A percentile compares a stretch with the other conserved stretches of the same genome.
Evolutionary conservation across 495 filamentous ascomycete species (phyloP).

Genomic region (Halenospora varia): DNA sequence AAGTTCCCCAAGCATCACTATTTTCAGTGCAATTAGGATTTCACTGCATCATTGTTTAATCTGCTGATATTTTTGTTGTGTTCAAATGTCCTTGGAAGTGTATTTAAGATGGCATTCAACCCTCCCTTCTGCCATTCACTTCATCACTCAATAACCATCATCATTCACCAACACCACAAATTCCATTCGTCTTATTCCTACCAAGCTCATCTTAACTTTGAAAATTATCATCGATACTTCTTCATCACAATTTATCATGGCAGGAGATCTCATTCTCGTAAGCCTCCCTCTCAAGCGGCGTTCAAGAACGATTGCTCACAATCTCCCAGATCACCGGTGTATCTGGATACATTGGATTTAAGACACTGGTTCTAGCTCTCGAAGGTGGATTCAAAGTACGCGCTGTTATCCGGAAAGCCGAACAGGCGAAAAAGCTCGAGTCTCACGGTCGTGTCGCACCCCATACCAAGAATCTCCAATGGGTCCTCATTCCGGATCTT

Average conservation of each 20-base stretch:
- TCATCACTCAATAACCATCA: slow-evolving; percentile 6
- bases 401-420: slow-evolving; percentile 39
- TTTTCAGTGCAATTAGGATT: slow-evolving; percentile 1
- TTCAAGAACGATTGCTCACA: slow-evolving; percentile 8
- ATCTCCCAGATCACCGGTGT: slow-evolving; percentile 29
- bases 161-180: slow-evolving; percentile 1
- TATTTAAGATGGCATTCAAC: slow-evolving; percentile 13
- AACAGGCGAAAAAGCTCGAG: slow-evolving; percentile 24
- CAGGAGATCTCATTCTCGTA: slow-evolving; percentile 22
- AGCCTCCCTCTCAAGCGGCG: slow-evolving; percentile 1
- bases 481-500: slow-evolving; percentile 14
- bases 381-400: slow-evolving; percentile 36
- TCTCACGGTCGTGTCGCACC: slow-evolving; percentile 12
- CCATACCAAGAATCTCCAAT: slow-evolving; percentile 11
- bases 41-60: slow-evolving; percentile 14
- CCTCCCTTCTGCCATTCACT: slow-evolving; percentile 4
- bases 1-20: slow-evolving; percentile 3
- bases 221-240: slow-evolving; percentile 6
- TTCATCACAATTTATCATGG: slow-evolving; percentile 12
- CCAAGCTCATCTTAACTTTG: slow-evolving; percentile 7
- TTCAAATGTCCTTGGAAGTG: slow-evolving; percentile 9
- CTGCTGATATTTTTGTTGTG: slow-evolving; percentile 9
- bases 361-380: slow-evolving; percentile 33
- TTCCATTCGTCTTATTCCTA: slow-evolving; percentile 5
- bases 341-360: slow-evolving; percentile 21